A percentile compares a stretch with the other conserved stretches of the same genome.
Evolutionary conservation across 495 filamentous ascomycete genomes (phyloP).

Genomic region (Beverwykella pulmonaria): DNA sequence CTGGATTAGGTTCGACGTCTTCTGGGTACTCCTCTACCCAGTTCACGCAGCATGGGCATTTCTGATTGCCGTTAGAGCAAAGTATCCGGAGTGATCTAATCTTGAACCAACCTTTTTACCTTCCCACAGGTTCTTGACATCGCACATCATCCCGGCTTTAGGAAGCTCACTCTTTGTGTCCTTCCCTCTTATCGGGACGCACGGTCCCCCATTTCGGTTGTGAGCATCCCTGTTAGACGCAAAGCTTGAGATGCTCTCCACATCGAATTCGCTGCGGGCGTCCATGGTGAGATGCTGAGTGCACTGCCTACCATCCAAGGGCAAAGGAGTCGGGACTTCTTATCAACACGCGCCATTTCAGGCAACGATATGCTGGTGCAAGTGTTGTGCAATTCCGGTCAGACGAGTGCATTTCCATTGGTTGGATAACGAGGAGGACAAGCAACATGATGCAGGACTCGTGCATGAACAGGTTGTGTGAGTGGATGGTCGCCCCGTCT

Average conservation of each 20-base stretch:
- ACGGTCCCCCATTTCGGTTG: background rate
- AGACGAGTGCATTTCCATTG: background rate
- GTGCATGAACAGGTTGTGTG: background rate
- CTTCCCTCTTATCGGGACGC: background rate
- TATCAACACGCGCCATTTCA: constrained; percentile 10
- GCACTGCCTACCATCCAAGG: background rate
- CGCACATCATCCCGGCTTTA: constrained; percentile 25
- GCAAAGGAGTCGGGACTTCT: no score
- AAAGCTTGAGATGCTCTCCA: constrained; percentile 12
- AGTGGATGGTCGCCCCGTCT: background rate
- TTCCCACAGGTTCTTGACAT: constrained; percentile 34
- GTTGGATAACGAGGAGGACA: background rate
- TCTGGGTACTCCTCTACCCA: constrained; percentile 32
- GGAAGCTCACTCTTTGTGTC: constrained; percentile 27
- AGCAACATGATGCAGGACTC: background rate
- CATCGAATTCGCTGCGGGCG: constrained; percentile 1
- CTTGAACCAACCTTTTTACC: background rate
- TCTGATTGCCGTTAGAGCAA: background rate
- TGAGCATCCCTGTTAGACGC: background rate
- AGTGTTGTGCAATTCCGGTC: constrained; percentile 6
- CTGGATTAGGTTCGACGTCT: constrained; percentile 28
- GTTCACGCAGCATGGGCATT: constrained; percentile 29
- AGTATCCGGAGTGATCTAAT: no score
- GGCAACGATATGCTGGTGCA: constrained; percentile 13
- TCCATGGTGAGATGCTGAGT: background rate